These are phyloP conservation scores for Colletotrichum sp. DNA, from an alignment of 2,329 filamentous ascomycete species.

Conservation along the genomic window DNA sequence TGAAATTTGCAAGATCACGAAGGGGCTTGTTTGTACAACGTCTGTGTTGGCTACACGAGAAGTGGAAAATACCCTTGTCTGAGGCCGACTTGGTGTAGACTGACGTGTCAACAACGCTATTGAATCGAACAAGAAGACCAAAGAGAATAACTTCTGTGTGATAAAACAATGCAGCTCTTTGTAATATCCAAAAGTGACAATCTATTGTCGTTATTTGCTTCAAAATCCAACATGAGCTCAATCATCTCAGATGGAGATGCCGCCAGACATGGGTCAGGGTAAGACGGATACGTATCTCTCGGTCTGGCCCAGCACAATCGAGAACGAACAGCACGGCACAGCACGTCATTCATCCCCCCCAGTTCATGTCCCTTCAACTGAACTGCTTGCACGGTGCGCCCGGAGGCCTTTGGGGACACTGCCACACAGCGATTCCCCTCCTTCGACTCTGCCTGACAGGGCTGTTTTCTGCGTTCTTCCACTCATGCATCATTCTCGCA, in stretches of 20 bases:
- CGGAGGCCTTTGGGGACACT: background rate
- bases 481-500: background rate
- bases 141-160: rapidly evolving
- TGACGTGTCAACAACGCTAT: background rate
- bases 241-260: background rate
- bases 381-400: background rate
- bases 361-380: background rate
- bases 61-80: background rate
- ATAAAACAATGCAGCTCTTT: background rate
- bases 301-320: background rate
- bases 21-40: background rate
- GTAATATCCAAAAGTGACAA: background rate
- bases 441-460: slow-evolving; percentile 13
- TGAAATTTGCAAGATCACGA: background rate
- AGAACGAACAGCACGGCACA: background rate
- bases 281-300: background rate
- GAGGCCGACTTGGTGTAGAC: background rate
- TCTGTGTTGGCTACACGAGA: background rate
- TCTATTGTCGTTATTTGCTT: background rate
- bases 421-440: background rate
- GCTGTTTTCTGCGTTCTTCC: background rate
- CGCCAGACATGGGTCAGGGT: background rate
- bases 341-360: slow-evolving; percentile 2
- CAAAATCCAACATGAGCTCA: background rate
- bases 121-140: background rate